Evolutionary conservation across 2,329 filamentous ascomycete genomes (phyloP), one percentile per base, ranked within the genome.

Genomic region (Neodidymelliopsis sp.): DNA sequence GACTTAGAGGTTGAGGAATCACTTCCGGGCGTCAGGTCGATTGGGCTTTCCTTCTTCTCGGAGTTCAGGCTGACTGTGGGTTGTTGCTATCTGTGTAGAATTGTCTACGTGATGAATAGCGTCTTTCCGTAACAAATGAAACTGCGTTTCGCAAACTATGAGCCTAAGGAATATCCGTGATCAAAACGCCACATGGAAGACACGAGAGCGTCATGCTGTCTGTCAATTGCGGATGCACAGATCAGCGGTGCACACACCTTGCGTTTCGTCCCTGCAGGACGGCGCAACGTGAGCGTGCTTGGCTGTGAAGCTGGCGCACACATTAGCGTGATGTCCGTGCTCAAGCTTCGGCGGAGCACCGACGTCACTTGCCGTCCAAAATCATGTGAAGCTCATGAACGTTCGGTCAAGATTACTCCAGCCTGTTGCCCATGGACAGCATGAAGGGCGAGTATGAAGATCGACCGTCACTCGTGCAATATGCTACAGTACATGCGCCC

Each of bases 341-440:
- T 54, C 55, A 53, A 48, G 47, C 36, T 45, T 36, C n/a, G n/a
- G 42, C 27, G 11, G 25, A 40, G 47, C 33, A 48, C 35, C 65
- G 63, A 68, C 64, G 66, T 68, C 65, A 70, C 67, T 48, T 37
- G 19, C 30, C 33, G 23, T 19, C 29, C 10, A 15, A 16, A 18
- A 28, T 54, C 65, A 70, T 65, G 59, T 67, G 60, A 66, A 62
- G 49, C 54, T 58, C 43, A 34, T n/a, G n/a, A n/a, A 44, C 53
- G 27, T 34, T 20, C 19, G 18, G 41, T 41, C 47, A 52, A 38
- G 50, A 56, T 37, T 35, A 41, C 39, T 19, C 11, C 20, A 37
- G 36, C 45, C 25, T 31, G 25, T 29, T 34, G n/a, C 37, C 30
- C 6, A 71, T 66, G 64, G 57, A 64, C 19, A 54, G 63, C 27